Conservation (phyloP, 2,329 filamentous ascomycete species). For the Periconia digitata region DNA sequence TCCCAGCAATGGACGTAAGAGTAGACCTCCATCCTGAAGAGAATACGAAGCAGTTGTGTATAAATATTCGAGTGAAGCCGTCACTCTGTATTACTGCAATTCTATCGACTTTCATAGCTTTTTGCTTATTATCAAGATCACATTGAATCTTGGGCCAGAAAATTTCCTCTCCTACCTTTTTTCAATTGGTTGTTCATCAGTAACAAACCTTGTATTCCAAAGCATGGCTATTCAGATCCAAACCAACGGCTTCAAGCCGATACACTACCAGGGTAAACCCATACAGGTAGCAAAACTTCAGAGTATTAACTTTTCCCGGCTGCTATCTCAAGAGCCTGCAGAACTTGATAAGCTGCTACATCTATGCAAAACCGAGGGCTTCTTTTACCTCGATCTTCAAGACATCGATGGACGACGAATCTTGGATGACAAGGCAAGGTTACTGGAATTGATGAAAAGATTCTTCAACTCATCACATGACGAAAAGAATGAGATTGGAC, state of each 20-base stretch:
- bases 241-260: neutral
- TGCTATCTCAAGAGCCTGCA: conserved; percentile 57
- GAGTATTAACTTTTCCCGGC: conserved; percentile 54
- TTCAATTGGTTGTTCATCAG: too few relatives aligned
- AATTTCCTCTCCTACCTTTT: too few relatives aligned
- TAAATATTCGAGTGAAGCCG: too few relatives aligned
- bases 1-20: too few relatives aligned
- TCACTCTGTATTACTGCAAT: too few relatives aligned
- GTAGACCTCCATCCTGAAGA: too few relatives aligned
- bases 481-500: conserved; percentile 59
- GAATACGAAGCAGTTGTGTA: too few relatives aligned
- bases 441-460: conserved; percentile 56
- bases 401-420: conserved; percentile 56
- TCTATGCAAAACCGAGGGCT: conserved; percentile 55
- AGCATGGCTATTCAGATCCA: neutral
- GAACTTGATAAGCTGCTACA: conserved; percentile 56
- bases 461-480: conserved; percentile 58
- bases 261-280: neutral
- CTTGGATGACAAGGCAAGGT: conserved; percentile 55
- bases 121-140: too few relatives aligned
- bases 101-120: too few relatives aligned
- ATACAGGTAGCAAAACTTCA: conserved; percentile 15
- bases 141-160: too few relatives aligned
- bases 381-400: conserved; percentile 59
- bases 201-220: too few relatives aligned